Percentiles rank a stretch among this genome's conserved stretches.
Evolutionary conservation across 2,329 filamentous ascomycete genomes (phyloP).

Genomic region (Penicillium sp.): DNA sequence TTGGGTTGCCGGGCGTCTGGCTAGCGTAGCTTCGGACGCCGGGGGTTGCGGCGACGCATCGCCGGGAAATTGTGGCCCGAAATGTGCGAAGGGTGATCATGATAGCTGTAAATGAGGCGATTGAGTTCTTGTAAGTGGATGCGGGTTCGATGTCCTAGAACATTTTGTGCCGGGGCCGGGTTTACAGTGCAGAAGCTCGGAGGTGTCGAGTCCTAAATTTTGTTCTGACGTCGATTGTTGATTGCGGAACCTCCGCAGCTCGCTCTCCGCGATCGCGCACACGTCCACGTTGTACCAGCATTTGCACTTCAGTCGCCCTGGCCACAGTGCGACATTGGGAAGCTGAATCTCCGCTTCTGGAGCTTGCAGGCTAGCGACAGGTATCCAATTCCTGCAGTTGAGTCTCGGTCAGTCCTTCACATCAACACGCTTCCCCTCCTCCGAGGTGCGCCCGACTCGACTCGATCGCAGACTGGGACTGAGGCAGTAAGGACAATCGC

Average conservation of each 20-base stretch:
- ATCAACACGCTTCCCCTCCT: slow-evolving; percentile 2
- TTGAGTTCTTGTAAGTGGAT: not conserved
- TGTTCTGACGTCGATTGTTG: slow-evolving; percentile 33
- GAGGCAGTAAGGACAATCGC: not conserved
- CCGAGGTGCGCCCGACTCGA: slow-evolving; percentile 1
- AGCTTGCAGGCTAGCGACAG: not conserved
- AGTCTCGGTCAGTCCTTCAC: slow-evolving; percentile 1
- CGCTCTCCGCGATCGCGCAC: slow-evolving; percentile 18
- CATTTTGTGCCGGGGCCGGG: slow-evolving; percentile 10
- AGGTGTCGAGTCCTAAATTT: slow-evolving; percentile 16
- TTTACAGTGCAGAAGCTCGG: not conserved
- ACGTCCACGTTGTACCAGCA: slow-evolving; percentile 7
- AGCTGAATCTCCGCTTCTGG: not conserved
- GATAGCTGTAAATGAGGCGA: not conserved
- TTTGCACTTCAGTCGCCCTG: not conserved
- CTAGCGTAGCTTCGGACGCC: slow-evolving; percentile 67
- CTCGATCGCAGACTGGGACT: not conserved
- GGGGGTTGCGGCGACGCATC: slow-evolving; percentile 13
- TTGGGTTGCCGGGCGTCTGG: slow-evolving; percentile 73
- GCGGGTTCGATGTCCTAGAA: not conserved
- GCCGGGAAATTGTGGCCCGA: slow-evolving; percentile 18
- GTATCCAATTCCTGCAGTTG: not conserved
- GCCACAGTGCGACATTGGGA: not conserved
- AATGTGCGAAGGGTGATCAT: slow-evolving; percentile 24
- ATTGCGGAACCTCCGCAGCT: slow-evolving; percentile 26